Conservation (phyloP, 208 protist species). For the Leishmania amazonensis region DNA sequence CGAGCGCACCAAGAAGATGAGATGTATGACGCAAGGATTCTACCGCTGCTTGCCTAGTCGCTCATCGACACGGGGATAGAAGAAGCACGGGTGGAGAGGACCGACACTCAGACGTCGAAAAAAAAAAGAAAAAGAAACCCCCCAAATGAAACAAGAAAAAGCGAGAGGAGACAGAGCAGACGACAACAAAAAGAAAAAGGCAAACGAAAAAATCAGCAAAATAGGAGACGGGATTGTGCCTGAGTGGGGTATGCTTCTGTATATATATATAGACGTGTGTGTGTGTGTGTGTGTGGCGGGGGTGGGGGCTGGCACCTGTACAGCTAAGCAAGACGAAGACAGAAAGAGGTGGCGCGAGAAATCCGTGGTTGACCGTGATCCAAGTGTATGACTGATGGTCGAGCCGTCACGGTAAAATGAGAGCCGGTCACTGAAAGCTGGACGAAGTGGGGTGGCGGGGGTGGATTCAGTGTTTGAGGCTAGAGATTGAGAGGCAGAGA, state of each 20-base stretch:
- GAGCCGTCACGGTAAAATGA: neutral
- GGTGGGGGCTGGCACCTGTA: neutral
- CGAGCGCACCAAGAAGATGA: too few relatives aligned
- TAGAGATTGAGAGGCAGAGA: neutral
- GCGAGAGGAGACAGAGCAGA: neutral
- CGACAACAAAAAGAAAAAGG: too few relatives aligned
- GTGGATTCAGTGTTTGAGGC: neutral
- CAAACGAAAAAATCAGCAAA: too few relatives aligned
- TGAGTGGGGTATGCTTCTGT: too few relatives aligned
- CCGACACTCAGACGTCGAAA: neutral
- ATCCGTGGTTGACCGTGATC: neutral
- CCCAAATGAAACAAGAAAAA: neutral
- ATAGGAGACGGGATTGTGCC: too few relatives aligned
- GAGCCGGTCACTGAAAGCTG: neutral
- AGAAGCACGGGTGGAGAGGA: neutral
- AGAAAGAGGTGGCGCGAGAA: neutral
- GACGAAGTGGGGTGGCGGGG: neutral
- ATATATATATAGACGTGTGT: too few relatives aligned
- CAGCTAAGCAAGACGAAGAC: conserved; percentile 5
- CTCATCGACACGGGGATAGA: neutral
- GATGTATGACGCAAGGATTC: too few relatives aligned
- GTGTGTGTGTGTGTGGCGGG: too few relatives aligned
- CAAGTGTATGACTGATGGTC: neutral
- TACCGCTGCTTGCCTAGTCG: too few relatives aligned
- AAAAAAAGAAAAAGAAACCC: neutral